phyloP scores from a whole-genome alignment of 2,329 filamentous ascomycete genomes.

The Echinosphaeria canescens region DNA sequence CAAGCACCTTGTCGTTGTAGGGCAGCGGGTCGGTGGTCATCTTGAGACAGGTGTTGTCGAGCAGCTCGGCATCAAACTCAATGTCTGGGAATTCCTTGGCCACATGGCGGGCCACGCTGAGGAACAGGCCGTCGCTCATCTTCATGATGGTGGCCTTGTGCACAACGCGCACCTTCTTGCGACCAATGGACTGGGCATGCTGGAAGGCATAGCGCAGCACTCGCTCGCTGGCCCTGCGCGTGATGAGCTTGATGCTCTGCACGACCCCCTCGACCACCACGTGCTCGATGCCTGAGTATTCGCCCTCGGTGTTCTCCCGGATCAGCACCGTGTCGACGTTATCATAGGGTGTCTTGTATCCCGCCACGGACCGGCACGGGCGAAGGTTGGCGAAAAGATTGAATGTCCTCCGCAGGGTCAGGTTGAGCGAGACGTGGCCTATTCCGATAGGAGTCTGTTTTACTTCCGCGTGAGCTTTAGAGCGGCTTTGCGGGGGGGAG shows the following conservation, averaged over 20 bases:
- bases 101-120: constrained; percentile 66
- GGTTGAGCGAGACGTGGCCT: constrained; percentile 96
- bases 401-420: constrained; percentile 96
- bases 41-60: constrained; percentile 98
- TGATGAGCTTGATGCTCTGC: constrained; percentile 99
- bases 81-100: constrained; percentile 91
- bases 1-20: constrained; percentile 98
- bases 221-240: constrained; percentile 79
- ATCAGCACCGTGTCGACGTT: constrained; percentile 93
- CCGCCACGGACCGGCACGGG: constrained; percentile 88
- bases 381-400: constrained; percentile 99
- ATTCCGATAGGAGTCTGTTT: constrained; percentile 93
- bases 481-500: no score
- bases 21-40: constrained; percentile 91
- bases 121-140: constrained; percentile 97
- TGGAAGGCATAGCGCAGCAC: constrained; percentile 97
- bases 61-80: constrained; percentile 92
- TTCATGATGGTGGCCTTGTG: constrained; percentile 99
- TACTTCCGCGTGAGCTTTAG: no score
- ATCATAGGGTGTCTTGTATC: constrained; percentile 98
- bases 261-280: constrained; percentile 95
- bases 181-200: constrained; percentile 81
- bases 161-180: constrained; percentile 91
- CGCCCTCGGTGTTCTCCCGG: constrained; percentile 98
- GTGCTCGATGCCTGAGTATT: constrained; percentile 99